Percentiles rank a stretch among this genome's conserved stretches.
Conservation (phyloP, 768 basidiomycete genomes). For the Leccinum olivaceopallidum region DNA sequence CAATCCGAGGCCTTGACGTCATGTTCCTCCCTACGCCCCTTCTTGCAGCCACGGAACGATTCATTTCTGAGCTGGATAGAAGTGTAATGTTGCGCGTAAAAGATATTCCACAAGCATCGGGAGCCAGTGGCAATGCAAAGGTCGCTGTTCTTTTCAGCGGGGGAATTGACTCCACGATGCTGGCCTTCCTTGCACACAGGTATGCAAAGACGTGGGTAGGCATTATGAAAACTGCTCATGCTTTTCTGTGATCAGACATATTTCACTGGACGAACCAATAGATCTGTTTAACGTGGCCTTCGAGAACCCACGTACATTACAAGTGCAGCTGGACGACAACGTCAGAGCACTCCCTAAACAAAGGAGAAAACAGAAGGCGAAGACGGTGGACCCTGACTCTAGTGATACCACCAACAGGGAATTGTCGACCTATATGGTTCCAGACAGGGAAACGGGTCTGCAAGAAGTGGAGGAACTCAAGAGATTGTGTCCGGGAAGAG, state of each 20-base stretch:
- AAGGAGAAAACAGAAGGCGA: conserved; percentile 37
- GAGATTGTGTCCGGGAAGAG: conserved; percentile 70
- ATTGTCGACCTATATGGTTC: conserved; percentile 65
- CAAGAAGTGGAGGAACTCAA: conserved; percentile 77
- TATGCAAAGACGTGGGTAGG: conserved; percentile 32
- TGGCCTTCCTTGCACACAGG: conserved; percentile 81
- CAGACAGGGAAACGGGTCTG: conserved; percentile 83
- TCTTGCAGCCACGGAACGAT: conserved; percentile 43
- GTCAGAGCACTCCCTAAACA: conserved; percentile 44
- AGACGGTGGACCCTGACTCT: conserved; percentile 1
- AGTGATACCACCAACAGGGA: conserved; percentile 13
- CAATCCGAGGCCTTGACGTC: conserved; percentile 20
- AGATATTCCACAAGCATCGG: conserved; percentile 59
- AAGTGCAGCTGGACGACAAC: conserved; percentile 47
- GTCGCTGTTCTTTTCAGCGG: conserved; percentile 93
- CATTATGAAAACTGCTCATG: background rate
- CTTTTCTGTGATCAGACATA: conserved; percentile 48
- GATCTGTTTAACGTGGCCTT: conserved; percentile 94
- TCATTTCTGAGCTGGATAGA: conserved; percentile 55
- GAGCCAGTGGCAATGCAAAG: conserved; percentile 43
- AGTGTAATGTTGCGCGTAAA: conserved; percentile 71
- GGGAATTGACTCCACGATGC: conserved; percentile 88
- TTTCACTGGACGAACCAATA: conserved; percentile 78
- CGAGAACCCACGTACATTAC: conserved; percentile 86
- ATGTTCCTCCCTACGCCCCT: conserved; percentile 35